Percentiles rank a stretch among this genome's conserved stretches.
phyloP scores from a whole-genome alignment of 176 grass and related monocot genomes.

The Oryza glumipatula region DNA sequence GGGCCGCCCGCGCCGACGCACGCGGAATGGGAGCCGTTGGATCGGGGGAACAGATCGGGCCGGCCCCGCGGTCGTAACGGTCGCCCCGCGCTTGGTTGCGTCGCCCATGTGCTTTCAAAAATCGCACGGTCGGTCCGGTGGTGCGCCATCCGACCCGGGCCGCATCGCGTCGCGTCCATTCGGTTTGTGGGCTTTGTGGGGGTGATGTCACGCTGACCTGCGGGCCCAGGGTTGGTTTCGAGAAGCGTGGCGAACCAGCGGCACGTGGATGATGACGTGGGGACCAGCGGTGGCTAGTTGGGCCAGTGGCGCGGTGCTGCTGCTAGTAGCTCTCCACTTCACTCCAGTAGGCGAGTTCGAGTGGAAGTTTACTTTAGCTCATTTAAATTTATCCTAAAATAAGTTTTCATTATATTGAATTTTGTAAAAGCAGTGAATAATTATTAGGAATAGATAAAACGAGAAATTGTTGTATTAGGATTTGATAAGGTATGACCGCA shows the following conservation, averaged over 20 bases:
- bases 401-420: too few species aligned
- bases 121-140: neutral
- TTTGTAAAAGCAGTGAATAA: too few species aligned
- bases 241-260: neutral
- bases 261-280: neutral
- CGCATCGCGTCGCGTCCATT: neutral
- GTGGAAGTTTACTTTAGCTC: too few species aligned
- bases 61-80: constrained; percentile 44
- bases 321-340: too few species aligned
- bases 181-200: neutral
- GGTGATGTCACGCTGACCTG: neutral
- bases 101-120: constrained; percentile 49
- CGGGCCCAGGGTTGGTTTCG: neutral
- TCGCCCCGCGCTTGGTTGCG: neutral
- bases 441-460: too few species aligned
- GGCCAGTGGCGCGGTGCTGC: too few species aligned
- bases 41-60: constrained; percentile 36
- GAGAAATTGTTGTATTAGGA: too few species aligned
- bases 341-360: too few species aligned
- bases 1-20: constrained; percentile 8
- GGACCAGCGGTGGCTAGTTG: too few species aligned
- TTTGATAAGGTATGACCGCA: too few species aligned
- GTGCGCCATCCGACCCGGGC: constrained; percentile 16
- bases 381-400: too few species aligned
- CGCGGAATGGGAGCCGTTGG: constrained; percentile 30